Percentiles rank a stretch among this genome's conserved stretches.
phyloP scores from a whole-genome alignment of 1,284 basidiomycete genomes.

The Amylostereum chailletii region DNA sequence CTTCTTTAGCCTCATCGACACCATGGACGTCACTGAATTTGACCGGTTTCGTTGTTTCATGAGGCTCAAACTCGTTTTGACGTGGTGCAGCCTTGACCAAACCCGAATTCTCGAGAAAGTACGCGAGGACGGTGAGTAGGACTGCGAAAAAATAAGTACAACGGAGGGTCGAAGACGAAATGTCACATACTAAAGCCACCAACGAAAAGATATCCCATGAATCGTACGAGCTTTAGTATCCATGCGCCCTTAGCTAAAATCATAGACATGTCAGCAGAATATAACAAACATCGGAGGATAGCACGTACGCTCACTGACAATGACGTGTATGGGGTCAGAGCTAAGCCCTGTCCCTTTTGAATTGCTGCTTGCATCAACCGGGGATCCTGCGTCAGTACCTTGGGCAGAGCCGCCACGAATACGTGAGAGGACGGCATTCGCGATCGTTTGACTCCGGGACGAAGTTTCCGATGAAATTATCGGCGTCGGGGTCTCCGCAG shows the following conservation, averaged over 20 bases:
- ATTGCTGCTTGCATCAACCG: constrained; percentile 9
- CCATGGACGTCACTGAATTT: constrained; percentile 92
- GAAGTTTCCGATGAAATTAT: constrained; percentile 5
- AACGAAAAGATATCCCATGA: constrained; percentile 35
- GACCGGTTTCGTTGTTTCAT: constrained; percentile 64
- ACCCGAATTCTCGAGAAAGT: constrained; percentile 88
- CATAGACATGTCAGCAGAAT: constrained; percentile 3
- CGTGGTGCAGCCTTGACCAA: constrained; percentile 81
- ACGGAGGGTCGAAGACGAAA: neutral
- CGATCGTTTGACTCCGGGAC: constrained; percentile 42
- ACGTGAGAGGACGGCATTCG: constrained; percentile 44
- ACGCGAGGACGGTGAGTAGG: constrained; percentile 75
- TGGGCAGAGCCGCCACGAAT: constrained; percentile 16
- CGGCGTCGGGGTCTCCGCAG: neutral
- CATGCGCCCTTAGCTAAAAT: constrained; percentile 56
- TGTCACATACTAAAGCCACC: constrained; percentile 41
- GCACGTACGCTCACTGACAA: constrained; percentile 68
- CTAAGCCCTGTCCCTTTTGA: constrained; percentile 30
- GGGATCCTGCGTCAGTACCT: constrained; percentile 11
- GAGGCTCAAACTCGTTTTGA: constrained; percentile 68
- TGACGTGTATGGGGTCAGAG: constrained; percentile 61
- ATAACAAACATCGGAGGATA: constrained; percentile 2
- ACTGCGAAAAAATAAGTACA: constrained; percentile 29
- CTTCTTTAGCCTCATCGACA: constrained; percentile 89
- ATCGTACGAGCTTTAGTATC: constrained; percentile 54